These are phyloP conservation scores for Scedosporium dehoogii DNA, from an alignment of 2,329 filamentous ascomycete genomes.

Conservation along the genomic window DNA sequence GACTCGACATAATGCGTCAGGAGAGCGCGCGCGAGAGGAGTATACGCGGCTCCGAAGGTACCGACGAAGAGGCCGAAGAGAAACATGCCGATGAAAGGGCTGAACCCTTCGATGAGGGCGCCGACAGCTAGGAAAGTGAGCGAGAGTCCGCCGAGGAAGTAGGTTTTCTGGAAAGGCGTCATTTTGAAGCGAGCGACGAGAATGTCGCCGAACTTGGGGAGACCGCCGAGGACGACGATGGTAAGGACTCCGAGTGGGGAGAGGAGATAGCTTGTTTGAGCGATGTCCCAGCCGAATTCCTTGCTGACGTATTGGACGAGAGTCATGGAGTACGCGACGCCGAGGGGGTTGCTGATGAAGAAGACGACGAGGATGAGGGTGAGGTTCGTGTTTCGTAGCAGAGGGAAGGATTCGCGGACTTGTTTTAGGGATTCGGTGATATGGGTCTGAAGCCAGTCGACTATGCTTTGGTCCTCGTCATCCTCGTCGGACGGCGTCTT, in stretches of 20 bases:
- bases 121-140: constrained; percentile 21
- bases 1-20: constrained; percentile 27
- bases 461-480: neutral
- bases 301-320: constrained; percentile 33
- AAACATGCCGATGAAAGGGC: constrained; percentile 22
- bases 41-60: constrained; percentile 27
- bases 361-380: constrained; percentile 27
- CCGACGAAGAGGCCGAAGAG: constrained; percentile 25
- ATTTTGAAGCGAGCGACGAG: constrained; percentile 23
- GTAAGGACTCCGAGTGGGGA: constrained; percentile 29
- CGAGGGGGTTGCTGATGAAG: constrained; percentile 26
- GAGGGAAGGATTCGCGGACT: constrained; percentile 20
- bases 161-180: constrained; percentile 25
- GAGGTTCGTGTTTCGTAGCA: constrained; percentile 26
- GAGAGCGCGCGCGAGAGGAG: constrained; percentile 28
- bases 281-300: constrained; percentile 32
- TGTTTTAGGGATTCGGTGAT: constrained; percentile 15
- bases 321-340: constrained; percentile 22
- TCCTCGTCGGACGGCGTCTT: constrained; percentile 2
- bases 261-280: constrained; percentile 29
- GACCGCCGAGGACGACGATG: constrained; percentile 22
- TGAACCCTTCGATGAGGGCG: constrained; percentile 23
- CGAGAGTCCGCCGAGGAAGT: constrained; percentile 24
- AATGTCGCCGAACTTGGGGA: constrained; percentile 24
- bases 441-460: neutral